Evolutionary conservation across 1,139 yeast species (phyloP), one percentile per base, ranked within the genome.

Genomic region (Debaryomyces fabryi): DNA sequence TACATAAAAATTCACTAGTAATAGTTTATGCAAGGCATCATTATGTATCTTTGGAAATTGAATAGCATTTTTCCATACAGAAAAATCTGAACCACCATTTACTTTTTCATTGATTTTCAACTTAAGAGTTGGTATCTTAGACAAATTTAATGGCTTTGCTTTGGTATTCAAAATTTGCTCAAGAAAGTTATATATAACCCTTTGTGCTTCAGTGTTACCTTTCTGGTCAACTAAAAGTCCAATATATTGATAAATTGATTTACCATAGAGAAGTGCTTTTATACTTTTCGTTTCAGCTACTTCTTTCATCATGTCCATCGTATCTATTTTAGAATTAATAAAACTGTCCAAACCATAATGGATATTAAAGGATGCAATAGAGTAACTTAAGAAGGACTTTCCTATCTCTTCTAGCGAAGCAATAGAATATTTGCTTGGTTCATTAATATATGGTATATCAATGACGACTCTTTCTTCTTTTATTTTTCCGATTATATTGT

Each of bases 1-100:
- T 23, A 58, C 54, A 16, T 42, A 52, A 24, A 53, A 60, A 39
- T 60, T 57, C 13, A 60, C 49, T 18, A 48, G 39, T 15, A 57
- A 47, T 3, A 60, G 46, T 40, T 55, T 58, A 24, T 52, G 50
- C 30, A 58, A 48, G 9, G 47, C 30, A 16, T 44, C 42, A 8
- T 15, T n/a, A 18, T 16, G 12, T 6, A 35, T 15, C 4, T 5
- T 16, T 16, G 51, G 52, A 20, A 49, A 25, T 4, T 13, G 12
- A 18, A 45, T 45, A 8, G 13, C 21, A 24, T 37, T 24, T 6
- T 32, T 34, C 48, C 48, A 48, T 10, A 48, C 20, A 25, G 33
- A 40, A 24, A 48, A 45, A 18, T 20, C 20, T 7, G 38, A 15
- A 9, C 13, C n/a, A 12, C 16, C 20, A 2, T 1, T 7, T 10